These are phyloP conservation scores for Austroboletus festivus DNA, from an alignment of 768 basidiomycete genomes.

Conservation along the genomic window DNA sequence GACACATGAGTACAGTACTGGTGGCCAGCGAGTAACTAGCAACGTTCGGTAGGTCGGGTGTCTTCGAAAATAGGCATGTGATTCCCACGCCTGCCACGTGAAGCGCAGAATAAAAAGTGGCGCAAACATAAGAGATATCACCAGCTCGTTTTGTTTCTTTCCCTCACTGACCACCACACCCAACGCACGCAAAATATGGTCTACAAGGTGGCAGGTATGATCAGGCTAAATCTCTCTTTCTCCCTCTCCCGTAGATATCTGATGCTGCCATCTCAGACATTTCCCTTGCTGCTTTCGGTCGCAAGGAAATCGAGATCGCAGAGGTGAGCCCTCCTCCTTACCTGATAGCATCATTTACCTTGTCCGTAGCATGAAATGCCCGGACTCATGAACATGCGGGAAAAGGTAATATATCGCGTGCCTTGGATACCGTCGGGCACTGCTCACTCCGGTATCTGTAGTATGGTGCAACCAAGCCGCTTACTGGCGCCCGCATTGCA, in stretches of 20 bases:
- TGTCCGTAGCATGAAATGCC: conserved; percentile 81
- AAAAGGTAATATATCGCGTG: conserved; percentile 55
- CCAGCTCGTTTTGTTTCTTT: conserved; percentile 11
- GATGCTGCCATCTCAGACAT: conserved; percentile 52
- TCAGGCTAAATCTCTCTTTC: neutral
- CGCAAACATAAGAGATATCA: conserved; percentile 15
- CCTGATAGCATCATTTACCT: conserved; percentile 9
- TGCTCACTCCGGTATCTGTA: conserved; percentile 30
- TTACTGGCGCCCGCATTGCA: conserved; percentile 93
- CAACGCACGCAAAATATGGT: conserved; percentile 50
- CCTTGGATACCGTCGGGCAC: conserved; percentile 3
- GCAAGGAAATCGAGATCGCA: conserved; percentile 99
- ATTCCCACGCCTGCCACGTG: conserved; percentile 34
- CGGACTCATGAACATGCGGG: conserved; percentile 89
- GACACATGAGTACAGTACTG: conserved; percentile 3
- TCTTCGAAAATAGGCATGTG: conserved; percentile 5
- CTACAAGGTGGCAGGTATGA: conserved; percentile 86
- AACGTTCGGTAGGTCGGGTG: neutral
- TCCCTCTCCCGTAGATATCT: neutral
- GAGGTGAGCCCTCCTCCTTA: conserved; percentile 58
- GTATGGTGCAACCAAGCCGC: conserved; percentile 78
- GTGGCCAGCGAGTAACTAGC: too few relatives aligned
- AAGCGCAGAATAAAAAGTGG: conserved; percentile 31
- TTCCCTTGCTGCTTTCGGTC: conserved; percentile 98
- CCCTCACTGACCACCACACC: conserved; percentile 20